phyloP scores from a whole-genome alignment of 306 rosid genomes.

The Senna siamea region DNA sequence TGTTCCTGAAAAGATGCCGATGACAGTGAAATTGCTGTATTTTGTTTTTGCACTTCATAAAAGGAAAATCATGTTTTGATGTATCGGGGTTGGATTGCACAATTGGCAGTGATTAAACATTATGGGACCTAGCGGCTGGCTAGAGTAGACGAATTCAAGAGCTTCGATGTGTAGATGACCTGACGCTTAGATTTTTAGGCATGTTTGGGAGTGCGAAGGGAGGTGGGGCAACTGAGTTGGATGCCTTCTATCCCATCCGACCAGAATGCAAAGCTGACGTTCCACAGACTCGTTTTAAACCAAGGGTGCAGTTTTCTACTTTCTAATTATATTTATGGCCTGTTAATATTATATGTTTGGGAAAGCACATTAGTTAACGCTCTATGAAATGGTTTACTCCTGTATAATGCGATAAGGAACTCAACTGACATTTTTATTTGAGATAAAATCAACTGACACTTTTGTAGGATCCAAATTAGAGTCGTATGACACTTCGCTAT shows the following conservation, averaged over 20 bases:
- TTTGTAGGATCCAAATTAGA: no score
- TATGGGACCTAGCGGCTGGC: slow-evolving; percentile 27
- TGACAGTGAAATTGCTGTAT: no score
- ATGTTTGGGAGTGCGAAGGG: slow-evolving; percentile 27
- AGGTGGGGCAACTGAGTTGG: slow-evolving; percentile 52
- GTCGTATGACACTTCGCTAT: no score
- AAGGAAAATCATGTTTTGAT: not conserved
- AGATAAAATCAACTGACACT: no score
- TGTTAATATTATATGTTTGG: not conserved
- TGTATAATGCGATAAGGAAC: not conserved
- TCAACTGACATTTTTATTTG: no score
- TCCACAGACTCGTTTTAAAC: slow-evolving; percentile 77
- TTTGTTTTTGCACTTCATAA: not conserved
- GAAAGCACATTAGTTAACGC: slow-evolving; percentile 5
- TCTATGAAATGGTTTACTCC: not conserved
- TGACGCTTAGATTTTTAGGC: not conserved
- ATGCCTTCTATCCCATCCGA: slow-evolving; percentile 53
- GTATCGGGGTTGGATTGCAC: slow-evolving; percentile 30
- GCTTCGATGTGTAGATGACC: not conserved
- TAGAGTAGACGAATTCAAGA: not conserved
- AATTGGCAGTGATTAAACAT: slow-evolving; percentile 37
- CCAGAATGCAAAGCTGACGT: slow-evolving; percentile 50
- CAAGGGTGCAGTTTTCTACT: slow-evolving; percentile 62
- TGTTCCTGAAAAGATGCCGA: slow-evolving; percentile 18
- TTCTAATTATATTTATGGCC: not conserved